phyloP scores from a whole-genome alignment of 2,329 filamentous ascomycete species.

The Thelonectria olida region DNA sequence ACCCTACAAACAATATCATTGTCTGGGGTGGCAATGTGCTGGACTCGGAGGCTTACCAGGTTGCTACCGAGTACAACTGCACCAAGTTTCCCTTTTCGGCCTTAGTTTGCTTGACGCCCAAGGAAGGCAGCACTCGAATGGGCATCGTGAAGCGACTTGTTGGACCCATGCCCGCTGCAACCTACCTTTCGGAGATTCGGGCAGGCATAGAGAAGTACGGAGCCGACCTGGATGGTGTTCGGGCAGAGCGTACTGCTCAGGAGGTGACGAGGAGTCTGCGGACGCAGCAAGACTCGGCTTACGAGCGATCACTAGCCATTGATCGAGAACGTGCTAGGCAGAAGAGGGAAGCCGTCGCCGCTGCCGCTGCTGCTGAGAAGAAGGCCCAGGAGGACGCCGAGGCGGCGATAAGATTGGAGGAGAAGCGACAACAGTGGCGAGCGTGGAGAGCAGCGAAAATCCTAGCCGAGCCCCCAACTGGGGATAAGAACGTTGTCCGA shows the following conservation, averaged over 20 bases:
- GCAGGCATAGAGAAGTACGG: slow-evolving; percentile 78
- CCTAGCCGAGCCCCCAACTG: slow-evolving; percentile 71
- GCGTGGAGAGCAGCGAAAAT: slow-evolving; percentile 79
- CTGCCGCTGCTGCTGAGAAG: slow-evolving; percentile 73
- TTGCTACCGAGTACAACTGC: slow-evolving; percentile 85
- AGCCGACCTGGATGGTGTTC: slow-evolving; percentile 77
- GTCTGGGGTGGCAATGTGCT: slow-evolving; percentile 94
- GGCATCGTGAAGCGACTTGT: slow-evolving; percentile 83
- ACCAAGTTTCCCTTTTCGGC: slow-evolving; percentile 94
- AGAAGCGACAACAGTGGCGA: slow-evolving; percentile 73
- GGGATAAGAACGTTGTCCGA: slow-evolving; percentile 75
- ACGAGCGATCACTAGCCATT: slow-evolving; percentile 88
- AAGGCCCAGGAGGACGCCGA: slow-evolving; percentile 68
- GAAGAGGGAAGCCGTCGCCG: slow-evolving; percentile 78
- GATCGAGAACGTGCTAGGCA: slow-evolving; percentile 86
- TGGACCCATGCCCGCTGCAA: slow-evolving; percentile 74
- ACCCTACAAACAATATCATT: slow-evolving; percentile 80
- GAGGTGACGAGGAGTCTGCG: slow-evolving; percentile 82
- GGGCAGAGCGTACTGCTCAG: slow-evolving; percentile 81
- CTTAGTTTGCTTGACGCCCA: slow-evolving; percentile 86
- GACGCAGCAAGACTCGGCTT: slow-evolving; percentile 91
- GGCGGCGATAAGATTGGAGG: slow-evolving; percentile 61
- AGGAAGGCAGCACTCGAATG: slow-evolving; percentile 87
- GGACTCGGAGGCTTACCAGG: slow-evolving; percentile 94
- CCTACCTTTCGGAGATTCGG: slow-evolving; percentile 81